phyloP scores from a whole-genome alignment of 1,139 yeast species.

The Candida sp. region DNA sequence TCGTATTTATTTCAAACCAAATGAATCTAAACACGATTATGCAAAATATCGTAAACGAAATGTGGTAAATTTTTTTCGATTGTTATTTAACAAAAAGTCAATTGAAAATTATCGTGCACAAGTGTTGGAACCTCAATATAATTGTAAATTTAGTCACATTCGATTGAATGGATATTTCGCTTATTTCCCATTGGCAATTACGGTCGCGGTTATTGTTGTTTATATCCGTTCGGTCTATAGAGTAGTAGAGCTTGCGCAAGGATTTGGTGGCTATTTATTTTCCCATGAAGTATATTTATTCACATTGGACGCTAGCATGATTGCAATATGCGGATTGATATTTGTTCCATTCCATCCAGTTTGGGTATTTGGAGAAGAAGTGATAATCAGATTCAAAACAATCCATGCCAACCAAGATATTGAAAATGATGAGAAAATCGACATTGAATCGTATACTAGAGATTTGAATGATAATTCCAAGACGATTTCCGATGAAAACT shows the following conservation, averaged over 20 bases:
- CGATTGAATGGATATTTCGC: slow-evolving; percentile 37
- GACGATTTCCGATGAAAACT: slow-evolving; percentile 1
- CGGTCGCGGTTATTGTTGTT: slow-evolving; percentile 50
- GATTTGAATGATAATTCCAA: background rate
- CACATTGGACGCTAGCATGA: slow-evolving; percentile 72
- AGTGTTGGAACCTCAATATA: slow-evolving; percentile 25
- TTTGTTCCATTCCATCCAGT: slow-evolving; percentile 63
- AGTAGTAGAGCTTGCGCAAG: slow-evolving; percentile 71
- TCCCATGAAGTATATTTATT: slow-evolving; percentile 68
- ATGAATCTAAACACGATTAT: background rate
- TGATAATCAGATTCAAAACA: slow-evolving; percentile 8
- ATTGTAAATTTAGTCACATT: slow-evolving; percentile 33
- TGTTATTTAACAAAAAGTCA: slow-evolving; percentile 19
- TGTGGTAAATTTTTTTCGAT: slow-evolving; percentile 16
- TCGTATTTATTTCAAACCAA: slow-evolving; percentile 31
- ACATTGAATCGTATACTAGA: background rate
- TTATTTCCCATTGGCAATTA: slow-evolving; percentile 46
- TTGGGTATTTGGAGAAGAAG: slow-evolving; percentile 38
- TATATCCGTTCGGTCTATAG: slow-evolving; percentile 75
- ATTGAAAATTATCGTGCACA: slow-evolving; percentile 15
- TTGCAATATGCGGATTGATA: slow-evolving; percentile 36
- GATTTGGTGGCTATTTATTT: slow-evolving; percentile 70
- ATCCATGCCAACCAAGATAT: slow-evolving; percentile 8
- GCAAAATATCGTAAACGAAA: slow-evolving; percentile 12
- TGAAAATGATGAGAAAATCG: background rate